These are phyloP conservation scores for Phallus indusiatus DNA, from an alignment of 768 basidiomycete species.

Conservation along the genomic window DNA sequence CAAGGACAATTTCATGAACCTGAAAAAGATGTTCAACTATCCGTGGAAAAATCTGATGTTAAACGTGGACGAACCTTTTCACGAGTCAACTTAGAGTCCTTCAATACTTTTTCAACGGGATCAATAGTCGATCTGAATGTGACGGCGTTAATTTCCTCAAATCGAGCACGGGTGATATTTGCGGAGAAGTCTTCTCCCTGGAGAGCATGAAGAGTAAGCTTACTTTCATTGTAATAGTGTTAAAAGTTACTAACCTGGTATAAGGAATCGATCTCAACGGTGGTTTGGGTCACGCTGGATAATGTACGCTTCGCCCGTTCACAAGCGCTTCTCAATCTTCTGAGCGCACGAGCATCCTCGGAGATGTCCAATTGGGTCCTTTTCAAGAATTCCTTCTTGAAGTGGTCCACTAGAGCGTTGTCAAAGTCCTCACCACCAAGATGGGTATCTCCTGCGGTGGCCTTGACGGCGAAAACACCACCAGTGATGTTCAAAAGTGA, in stretches of 20 bases:
- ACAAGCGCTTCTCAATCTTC: slow-evolving; percentile 93
- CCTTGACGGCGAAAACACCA: slow-evolving; percentile 98
- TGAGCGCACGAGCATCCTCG: slow-evolving; percentile 91
- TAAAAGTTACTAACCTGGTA: slow-evolving; percentile 55
- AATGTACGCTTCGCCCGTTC: slow-evolving; percentile 99
- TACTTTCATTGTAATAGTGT: neutral
- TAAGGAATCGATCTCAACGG: slow-evolving; percentile 98
- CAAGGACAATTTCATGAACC: slow-evolving; percentile 98
- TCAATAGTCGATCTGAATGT: slow-evolving; percentile 97
- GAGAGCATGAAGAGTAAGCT: slow-evolving; percentile 9
- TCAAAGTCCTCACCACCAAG: slow-evolving; percentile 99
- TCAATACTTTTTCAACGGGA: slow-evolving; percentile 97
- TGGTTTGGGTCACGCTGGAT: slow-evolving; percentile 96
- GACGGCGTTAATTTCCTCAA: slow-evolving; percentile 96
- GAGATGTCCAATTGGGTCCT: slow-evolving; percentile 97
- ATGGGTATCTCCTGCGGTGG: slow-evolving; percentile 98
- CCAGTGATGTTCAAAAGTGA: slow-evolving; percentile 96
- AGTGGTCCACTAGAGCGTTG: slow-evolving; percentile 95
- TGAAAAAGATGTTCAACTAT: slow-evolving; percentile 87
- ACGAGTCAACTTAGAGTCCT: slow-evolving; percentile 96
- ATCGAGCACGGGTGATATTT: slow-evolving; percentile 98
- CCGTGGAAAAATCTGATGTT: slow-evolving; percentile 34
- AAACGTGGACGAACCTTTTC: slow-evolving; percentile 45
- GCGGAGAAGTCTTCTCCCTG: slow-evolving; percentile 97
- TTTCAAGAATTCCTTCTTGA: slow-evolving; percentile 99